These are phyloP conservation scores for Actinidia chinensis DNA, from an alignment of 179 eudicot species.

Conservation along the genomic window DNA sequence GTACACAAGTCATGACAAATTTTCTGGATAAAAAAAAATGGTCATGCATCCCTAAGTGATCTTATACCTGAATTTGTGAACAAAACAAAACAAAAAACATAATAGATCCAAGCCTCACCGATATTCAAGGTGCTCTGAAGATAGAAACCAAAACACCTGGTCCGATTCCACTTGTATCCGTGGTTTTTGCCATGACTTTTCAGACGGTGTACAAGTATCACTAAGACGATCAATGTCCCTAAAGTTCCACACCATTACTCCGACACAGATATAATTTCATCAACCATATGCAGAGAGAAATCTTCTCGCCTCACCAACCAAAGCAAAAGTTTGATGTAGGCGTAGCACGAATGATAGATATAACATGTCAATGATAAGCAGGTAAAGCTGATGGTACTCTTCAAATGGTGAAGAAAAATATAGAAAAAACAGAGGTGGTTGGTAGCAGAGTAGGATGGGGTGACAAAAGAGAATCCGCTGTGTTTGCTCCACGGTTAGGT, in stretches of 20 bases:
- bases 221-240: conserved; percentile 22
- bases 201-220: conserved; percentile 24
- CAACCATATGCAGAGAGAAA: conserved; percentile 68
- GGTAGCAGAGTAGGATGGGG: conserved; percentile 88
- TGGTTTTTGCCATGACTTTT: conserved; percentile 28
- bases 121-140: conserved; percentile 74
- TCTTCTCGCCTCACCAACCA: conserved; percentile 65
- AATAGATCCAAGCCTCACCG: conserved; percentile 46
- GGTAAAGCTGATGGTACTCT: conserved; percentile 40
- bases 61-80: no score
- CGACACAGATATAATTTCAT: conserved; percentile 44
- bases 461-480: conserved; percentile 91
- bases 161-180: conserved; percentile 25
- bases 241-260: conserved; percentile 29
- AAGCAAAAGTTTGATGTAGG: conserved; percentile 67
- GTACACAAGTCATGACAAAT: no score
- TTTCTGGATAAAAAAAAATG: no score
- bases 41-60: no score
- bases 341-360: conserved; percentile 76
- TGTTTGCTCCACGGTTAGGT: conserved; percentile 86
- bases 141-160: conserved; percentile 50
- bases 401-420: conserved; percentile 77
- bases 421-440: conserved; percentile 89
- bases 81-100: not conserved
- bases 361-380: conserved; percentile 53